Conservation (phyloP, 345 rosid species). For the Noccaea bulbosa region DNA sequence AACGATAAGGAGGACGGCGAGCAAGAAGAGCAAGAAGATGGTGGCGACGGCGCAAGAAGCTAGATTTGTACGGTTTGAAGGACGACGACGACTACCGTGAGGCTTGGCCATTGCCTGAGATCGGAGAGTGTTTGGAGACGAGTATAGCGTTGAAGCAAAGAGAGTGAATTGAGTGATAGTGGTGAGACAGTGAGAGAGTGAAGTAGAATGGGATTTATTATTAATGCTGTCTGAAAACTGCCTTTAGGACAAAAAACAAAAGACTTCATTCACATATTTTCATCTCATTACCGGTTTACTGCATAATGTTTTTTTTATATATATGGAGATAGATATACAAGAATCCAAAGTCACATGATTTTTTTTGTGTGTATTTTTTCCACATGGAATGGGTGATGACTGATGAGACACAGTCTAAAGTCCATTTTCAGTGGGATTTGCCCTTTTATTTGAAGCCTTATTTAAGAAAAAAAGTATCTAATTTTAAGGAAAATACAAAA, state of each 20-base stretch:
- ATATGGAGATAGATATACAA: neutral
- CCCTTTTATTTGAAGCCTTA: neutral
- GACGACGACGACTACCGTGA: constrained; percentile 38
- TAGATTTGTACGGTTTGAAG: constrained; percentile 74
- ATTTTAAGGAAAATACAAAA: neutral
- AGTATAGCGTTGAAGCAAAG: constrained; percentile 19
- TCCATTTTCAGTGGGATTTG: constrained; percentile 26
- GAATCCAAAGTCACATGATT: constrained; percentile 28
- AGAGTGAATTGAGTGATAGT: constrained; percentile 11
- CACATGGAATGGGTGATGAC: constrained; percentile 27
- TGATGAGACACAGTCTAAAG: constrained; percentile 2
- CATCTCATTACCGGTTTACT: constrained; percentile 5
- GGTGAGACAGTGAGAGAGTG: constrained; percentile 1
- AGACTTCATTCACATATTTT: neutral
- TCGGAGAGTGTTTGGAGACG: constrained; percentile 27
- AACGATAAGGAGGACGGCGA: constrained; percentile 67
- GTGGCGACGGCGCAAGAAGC: constrained; percentile 95
- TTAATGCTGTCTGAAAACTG: neutral
- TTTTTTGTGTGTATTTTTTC: constrained; percentile 1
- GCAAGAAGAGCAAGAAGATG: constrained; percentile 71
- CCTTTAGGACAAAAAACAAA: neutral
- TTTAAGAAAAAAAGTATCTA: neutral
- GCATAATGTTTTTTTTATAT: constrained; percentile 1
- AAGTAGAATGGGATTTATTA: neutral
- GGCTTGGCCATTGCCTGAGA: constrained; percentile 42